Evolutionary conservation across 257 asterid species (phyloP).

Genomic region (Scutellaria baicalensis): DNA sequence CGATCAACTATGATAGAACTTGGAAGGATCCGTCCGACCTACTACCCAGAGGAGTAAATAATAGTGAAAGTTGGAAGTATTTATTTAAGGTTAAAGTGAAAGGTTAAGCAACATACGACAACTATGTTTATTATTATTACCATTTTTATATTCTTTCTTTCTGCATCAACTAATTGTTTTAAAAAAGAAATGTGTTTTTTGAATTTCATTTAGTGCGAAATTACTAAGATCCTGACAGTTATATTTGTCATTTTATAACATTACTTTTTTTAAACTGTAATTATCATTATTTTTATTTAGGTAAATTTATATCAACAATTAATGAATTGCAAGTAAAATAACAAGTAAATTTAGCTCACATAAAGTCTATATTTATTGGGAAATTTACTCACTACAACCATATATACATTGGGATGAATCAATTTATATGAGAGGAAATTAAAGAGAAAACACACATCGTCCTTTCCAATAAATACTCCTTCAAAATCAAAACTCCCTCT

Average conservation of each 20-base stretch:
- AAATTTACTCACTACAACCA: no score
- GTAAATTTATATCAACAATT: no score
- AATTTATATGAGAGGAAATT: no score
- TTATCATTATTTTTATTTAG: background rate
- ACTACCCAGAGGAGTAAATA: background rate
- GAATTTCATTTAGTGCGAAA: background rate
- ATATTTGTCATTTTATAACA: background rate
- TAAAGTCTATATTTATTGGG: no score
- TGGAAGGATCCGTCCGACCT: background rate
- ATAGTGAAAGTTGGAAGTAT: background rate
- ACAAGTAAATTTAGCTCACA: no score
- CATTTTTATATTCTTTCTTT: background rate
- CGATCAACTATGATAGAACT: no score
- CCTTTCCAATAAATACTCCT: constrained; percentile 14
- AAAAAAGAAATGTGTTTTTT: background rate
- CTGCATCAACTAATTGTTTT: background rate
- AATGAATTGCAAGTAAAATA: no score
- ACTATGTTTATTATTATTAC: background rate
- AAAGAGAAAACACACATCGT: background rate
- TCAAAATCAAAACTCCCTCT: background rate
- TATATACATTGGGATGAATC: no score
- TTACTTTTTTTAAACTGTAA: background rate
- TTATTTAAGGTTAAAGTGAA: background rate
- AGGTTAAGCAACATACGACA: background rate
- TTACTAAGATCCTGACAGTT: background rate